Percentiles rank a stretch among this genome's conserved stretches.
Conservation (phyloP, 371 early-diverging fungal genomes). For the Circinella minor region DNA sequence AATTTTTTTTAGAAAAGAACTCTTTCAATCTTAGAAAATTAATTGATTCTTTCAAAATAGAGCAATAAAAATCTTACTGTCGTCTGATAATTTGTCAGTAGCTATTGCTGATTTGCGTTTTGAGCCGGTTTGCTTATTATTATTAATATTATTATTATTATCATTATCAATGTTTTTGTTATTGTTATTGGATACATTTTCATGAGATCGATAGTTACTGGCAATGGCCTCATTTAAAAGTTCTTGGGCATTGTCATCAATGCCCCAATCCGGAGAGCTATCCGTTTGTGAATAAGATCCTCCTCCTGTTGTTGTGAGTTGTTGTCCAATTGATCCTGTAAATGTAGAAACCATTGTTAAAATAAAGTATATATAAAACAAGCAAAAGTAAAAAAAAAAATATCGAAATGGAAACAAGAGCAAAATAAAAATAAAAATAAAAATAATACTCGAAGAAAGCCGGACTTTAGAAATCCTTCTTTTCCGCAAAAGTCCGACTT, state of each 20-base stretch:
- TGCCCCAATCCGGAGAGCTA: slow-evolving; percentile 7
- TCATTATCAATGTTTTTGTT: too few relatives aligned
- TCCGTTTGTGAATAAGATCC: background rate
- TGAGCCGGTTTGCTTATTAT: slow-evolving; percentile 2
- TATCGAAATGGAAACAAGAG: too few relatives aligned
- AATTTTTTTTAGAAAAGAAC: background rate
- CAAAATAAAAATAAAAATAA: too few relatives aligned
- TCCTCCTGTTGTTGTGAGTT: background rate
- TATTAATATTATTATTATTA: too few relatives aligned
- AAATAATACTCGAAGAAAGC: too few relatives aligned
- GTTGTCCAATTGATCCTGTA: background rate
- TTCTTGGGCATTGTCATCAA: slow-evolving; percentile 22
- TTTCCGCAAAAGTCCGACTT: too few relatives aligned
- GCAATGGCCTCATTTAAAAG: slow-evolving; percentile 41
- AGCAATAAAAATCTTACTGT: slow-evolving; percentile 2
- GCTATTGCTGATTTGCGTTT: slow-evolving; percentile 14
- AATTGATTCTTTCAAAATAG: background rate
- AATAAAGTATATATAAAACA: too few relatives aligned
- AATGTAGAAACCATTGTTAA: background rate
- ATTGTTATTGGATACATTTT: background rate
- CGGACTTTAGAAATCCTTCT: too few relatives aligned
- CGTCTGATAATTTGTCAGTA: slow-evolving; percentile 4
- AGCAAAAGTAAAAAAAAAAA: too few relatives aligned
- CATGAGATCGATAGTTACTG: slow-evolving; percentile 28
- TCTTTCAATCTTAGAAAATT: background rate